phyloP scores from a whole-genome alignment of 2,329 filamentous ascomycete genomes.

The Claviceps quebecensis region DNA sequence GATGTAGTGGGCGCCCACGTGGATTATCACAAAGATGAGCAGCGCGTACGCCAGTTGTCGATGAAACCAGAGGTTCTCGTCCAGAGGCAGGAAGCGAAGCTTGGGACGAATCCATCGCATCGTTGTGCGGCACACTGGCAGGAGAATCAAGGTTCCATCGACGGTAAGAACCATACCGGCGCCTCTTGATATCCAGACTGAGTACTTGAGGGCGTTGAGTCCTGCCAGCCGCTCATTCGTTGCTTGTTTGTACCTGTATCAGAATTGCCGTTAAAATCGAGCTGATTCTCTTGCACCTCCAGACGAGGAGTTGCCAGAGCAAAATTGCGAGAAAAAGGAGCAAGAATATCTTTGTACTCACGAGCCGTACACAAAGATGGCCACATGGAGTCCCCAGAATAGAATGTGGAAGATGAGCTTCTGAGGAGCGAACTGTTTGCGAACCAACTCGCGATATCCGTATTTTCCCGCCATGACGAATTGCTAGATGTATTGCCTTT shows the following conservation, averaged over 20 bases:
- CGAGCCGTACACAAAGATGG: slow-evolving; percentile 76
- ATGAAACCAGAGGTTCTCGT: slow-evolving; percentile 96
- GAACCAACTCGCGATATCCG: slow-evolving; percentile 30
- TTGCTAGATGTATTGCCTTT: neutral
- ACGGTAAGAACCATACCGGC: slow-evolving; percentile 75
- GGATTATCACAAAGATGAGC: slow-evolving; percentile 66
- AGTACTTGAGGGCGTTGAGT: slow-evolving; percentile 71
- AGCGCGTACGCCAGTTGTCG: slow-evolving; percentile 84
- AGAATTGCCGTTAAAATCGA: neutral
- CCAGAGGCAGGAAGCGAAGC: slow-evolving; percentile 76
- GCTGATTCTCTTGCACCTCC: too few relatives aligned
- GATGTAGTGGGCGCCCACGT: slow-evolving; percentile 77
- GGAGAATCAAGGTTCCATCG: slow-evolving; percentile 73
- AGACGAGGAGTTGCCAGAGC: too few relatives aligned
- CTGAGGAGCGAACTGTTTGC: slow-evolving; percentile 51
- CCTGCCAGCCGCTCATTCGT: slow-evolving; percentile 52
- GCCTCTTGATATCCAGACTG: slow-evolving; percentile 92
- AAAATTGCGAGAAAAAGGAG: too few relatives aligned
- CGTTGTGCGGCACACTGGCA: slow-evolving; percentile 89
- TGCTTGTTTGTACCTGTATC: slow-evolving; percentile 61
- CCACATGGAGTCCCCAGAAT: slow-evolving; percentile 69
- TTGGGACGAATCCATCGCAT: slow-evolving; percentile 77
- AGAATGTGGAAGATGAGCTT: slow-evolving; percentile 70
- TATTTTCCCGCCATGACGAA: slow-evolving; percentile 24
- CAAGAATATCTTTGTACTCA: slow-evolving; percentile 27